Conservation (phyloP, 495 filamentous ascomycete genomes). For the Articulospora tetracladia region DNA sequence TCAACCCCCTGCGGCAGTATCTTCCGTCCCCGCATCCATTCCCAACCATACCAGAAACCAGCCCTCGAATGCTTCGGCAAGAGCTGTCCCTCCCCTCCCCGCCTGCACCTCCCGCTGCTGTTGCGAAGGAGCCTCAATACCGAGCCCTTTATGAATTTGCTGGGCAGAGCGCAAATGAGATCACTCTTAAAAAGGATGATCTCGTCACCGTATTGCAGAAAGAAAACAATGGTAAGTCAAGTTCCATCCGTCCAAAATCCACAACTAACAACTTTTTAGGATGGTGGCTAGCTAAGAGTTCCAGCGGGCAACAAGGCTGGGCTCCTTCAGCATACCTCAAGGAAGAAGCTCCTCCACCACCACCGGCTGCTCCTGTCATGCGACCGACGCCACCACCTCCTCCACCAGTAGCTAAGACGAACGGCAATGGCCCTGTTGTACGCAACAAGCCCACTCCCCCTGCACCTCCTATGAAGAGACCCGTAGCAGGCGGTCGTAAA, state of each 20-base stretch:
- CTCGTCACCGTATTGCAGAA: constrained; percentile 83
- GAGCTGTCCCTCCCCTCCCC: constrained; percentile 47
- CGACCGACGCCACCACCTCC: constrained; percentile 56
- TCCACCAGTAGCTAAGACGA: constrained; percentile 37
- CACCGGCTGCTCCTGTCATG: constrained; percentile 38
- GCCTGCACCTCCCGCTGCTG: constrained; percentile 64
- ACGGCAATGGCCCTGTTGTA: constrained; percentile 47
- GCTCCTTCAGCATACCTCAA: constrained; percentile 90
- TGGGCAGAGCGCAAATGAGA: constrained; percentile 73
- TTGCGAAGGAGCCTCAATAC: constrained; percentile 69
- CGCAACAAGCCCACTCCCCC: constrained; percentile 70
- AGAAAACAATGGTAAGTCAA: constrained; percentile 77
- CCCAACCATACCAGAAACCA: constrained; percentile 47
- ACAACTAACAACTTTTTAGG: constrained; percentile 48
- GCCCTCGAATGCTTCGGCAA: constrained; percentile 28
- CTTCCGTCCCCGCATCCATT: constrained; percentile 15
- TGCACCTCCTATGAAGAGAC: constrained; percentile 84
- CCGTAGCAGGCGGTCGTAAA: constrained; percentile 62
- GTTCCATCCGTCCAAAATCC: neutral
- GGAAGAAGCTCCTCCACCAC: constrained; percentile 64
- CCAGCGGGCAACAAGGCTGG: constrained; percentile 79
- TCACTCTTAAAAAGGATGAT: constrained; percentile 72
- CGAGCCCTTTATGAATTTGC: constrained; percentile 86
- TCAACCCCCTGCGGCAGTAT: constrained; percentile 34
- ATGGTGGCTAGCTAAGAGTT: constrained; percentile 89